Evolutionary conservation across 441 rosid species (phyloP).

Genomic region (Pelargonium australe): DNA sequence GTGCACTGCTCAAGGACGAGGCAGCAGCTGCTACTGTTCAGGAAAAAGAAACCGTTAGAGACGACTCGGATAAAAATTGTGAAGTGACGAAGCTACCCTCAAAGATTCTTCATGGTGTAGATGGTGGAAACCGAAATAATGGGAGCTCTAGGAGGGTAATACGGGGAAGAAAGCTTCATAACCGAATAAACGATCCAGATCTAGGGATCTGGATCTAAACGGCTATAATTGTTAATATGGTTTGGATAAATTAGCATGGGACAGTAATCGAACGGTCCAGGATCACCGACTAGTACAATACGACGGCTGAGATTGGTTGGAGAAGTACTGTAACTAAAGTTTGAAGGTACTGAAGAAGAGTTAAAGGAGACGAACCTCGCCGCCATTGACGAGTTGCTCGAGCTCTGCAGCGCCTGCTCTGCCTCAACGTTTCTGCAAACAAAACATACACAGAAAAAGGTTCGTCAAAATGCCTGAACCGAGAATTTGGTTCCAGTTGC

Average conservation of each 20-base stretch:
- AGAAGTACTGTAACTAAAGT: not conserved
- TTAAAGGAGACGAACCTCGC: conserved; percentile 36
- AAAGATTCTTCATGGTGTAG: not conserved
- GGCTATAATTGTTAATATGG: conserved; percentile 38
- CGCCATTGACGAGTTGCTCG: conserved; percentile 58
- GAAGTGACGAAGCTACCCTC: not conserved
- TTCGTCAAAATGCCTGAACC: conserved; percentile 1
- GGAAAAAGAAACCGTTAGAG: conserved; percentile 30
- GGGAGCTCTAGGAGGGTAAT: not conserved
- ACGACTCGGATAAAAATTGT: conserved; percentile 13
- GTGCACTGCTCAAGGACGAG: conserved; percentile 41
- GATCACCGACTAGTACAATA: not conserved
- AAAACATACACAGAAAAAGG: not conserved
- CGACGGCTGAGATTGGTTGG: conserved; percentile 38
- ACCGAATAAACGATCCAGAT: conserved; percentile 64
- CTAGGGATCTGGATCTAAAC: conserved; percentile 49
- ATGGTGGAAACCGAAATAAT: not conserved
- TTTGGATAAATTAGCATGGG: conserved; percentile 16
- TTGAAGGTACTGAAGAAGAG: not conserved
- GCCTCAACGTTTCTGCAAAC: conserved; percentile 41
- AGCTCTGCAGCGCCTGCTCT: conserved; percentile 45
- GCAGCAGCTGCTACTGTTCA: conserved; percentile 19
- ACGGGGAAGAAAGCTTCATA: conserved; percentile 22
- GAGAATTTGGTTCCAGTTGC: not conserved
- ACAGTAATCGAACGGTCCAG: conserved; percentile 25